Conservation (phyloP, 306 rosid species). For the Nissolia schottii region DNA sequence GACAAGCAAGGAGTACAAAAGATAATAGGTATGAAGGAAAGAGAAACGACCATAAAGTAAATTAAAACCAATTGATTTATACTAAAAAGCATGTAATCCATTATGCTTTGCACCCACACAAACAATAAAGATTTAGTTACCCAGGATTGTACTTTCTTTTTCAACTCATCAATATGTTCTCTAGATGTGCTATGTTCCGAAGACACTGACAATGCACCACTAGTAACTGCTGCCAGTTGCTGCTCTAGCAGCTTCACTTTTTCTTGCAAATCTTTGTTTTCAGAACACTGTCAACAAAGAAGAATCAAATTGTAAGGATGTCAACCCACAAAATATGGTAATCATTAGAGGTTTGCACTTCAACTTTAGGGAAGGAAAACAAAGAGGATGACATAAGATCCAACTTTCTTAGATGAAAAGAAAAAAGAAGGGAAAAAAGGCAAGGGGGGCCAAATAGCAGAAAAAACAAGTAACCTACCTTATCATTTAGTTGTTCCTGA, state of each 20-base stretch:
- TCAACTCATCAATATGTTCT: constrained; percentile 59
- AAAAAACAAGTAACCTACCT: constrained; percentile 41
- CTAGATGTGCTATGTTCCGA: constrained; percentile 46
- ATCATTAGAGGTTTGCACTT: not conserved
- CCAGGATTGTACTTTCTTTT: constrained; percentile 88
- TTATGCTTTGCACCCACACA: constrained; percentile 3
- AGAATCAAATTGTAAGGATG: not conserved
- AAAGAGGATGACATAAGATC: not conserved
- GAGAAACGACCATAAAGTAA: not conserved
- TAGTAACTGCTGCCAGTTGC: constrained; percentile 42
- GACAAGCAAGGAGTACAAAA: not conserved
- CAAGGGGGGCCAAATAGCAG: not conserved
- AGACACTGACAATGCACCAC: constrained; percentile 36
- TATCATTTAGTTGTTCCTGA: constrained; percentile 87
- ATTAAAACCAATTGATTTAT: not conserved
- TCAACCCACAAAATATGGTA: constrained; percentile 12
- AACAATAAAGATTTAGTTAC: constrained; percentile 30
- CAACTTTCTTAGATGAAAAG: not conserved
- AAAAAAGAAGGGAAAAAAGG: not conserved
- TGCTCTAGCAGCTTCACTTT: constrained; percentile 67
- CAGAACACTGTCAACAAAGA: constrained; percentile 62
- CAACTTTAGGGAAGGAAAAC: not conserved
- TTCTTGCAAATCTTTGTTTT: constrained; percentile 68
- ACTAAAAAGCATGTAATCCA: not conserved
- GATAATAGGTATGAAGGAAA: not conserved